Base-by-base conservation (phyloP, 306 rosid species). In the Comarum palustre region DNA sequence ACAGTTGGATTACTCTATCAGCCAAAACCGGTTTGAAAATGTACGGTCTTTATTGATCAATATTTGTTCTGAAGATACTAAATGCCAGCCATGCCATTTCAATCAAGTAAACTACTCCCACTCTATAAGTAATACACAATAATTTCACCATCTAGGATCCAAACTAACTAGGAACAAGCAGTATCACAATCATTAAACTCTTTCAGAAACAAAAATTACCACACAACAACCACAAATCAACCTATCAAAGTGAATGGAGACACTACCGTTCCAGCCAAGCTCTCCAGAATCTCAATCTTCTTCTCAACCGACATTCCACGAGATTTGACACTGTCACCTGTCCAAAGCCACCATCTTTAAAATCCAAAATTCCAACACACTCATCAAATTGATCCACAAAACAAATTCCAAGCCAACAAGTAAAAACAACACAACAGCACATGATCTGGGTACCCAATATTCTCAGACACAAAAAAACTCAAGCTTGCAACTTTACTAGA, bases 241-340 rank as follows among this genome's bases (percentile, higher is more conserved):
- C 12, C 42, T 3, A 2, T 15, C 5, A 20, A 73, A 66, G 45
- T 6, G 29, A 54, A 50, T 58, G 15, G 17, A n/a, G 15, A 6
- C 0, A 15, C 31, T 78, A 90, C 96, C 89, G 85, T 81, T 82
- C 98, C 96, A 63, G 86, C 75, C 83, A 92, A 78, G 87, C 86
- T 81, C 81, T 92, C 98, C 47, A 90, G 86, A 66, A 82, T 81
- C 62, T 90, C 98, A 36, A 92, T 88, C 87, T 84, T 92, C 87
- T 90, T 92, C 84, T 92, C 96, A 78, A 92, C 73, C 64, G 97
- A 88, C 90, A 86, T 78, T 6, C 85, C 86, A 73, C 64, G 78
- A 20, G 86, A 82, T 75, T 85, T 83, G 17, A 73, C 78, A 67
- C 68, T 84, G 41, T 86, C 92, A 39, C 85, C 90, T 85, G 80